These are phyloP conservation scores for Passiflora organensis DNA, from an alignment of 345 rosid genomes.

Conservation along the genomic window DNA sequence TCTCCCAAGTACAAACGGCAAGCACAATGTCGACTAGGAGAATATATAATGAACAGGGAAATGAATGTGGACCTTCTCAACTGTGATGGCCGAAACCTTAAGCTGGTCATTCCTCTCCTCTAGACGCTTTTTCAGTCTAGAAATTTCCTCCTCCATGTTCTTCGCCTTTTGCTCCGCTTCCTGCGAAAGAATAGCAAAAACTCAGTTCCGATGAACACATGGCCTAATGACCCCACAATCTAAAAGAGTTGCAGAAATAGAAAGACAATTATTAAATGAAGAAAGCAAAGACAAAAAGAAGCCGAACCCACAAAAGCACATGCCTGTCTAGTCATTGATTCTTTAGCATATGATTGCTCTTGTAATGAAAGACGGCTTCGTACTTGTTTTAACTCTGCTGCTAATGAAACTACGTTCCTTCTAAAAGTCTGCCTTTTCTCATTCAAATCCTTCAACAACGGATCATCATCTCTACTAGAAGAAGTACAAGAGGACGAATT, in stretches of 20 bases:
- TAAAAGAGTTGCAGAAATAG: background rate
- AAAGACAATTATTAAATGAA: no score
- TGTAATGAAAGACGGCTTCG: constrained; percentile 66
- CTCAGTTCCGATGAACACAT: constrained; percentile 2
- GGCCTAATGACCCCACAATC: constrained; percentile 29
- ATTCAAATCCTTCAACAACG: constrained; percentile 71
- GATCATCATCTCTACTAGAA: constrained; percentile 50
- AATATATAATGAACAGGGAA: background rate
- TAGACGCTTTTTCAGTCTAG: constrained; percentile 39
- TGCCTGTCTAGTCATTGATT: constrained; percentile 70
- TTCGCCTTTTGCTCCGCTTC: constrained; percentile 76
- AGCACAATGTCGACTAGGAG: no score
- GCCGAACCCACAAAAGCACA: constrained; percentile 14
- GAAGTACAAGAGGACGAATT: constrained; percentile 16
- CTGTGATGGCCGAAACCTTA: constrained; percentile 51
- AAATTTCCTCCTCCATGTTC: constrained; percentile 58
- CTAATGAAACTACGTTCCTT: constrained; percentile 78
- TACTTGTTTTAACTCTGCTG: constrained; percentile 73
- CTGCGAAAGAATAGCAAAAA: constrained; percentile 31
- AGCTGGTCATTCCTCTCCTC: constrained; percentile 61
- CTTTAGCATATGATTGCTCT: constrained; percentile 62
- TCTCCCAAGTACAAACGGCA: background rate
- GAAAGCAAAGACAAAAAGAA: background rate
- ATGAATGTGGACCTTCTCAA: constrained; percentile 54
- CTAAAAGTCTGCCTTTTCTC: constrained; percentile 88